A percentile compares a stretch with the other conserved stretches of the same genome.
Conservation (phyloP, 257 asterid genomes). For the Salvia splendens region DNA sequence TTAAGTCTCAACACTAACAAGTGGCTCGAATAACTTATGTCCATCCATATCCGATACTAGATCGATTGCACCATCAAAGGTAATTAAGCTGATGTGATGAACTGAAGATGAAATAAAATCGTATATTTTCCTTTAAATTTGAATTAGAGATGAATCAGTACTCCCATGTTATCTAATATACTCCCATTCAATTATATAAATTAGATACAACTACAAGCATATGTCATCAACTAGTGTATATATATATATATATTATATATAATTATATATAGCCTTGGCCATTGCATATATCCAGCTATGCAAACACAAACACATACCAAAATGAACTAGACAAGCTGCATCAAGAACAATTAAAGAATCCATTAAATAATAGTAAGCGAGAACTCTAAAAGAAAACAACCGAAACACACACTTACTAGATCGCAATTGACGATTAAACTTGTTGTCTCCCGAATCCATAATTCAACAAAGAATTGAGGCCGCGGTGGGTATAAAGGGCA, state of each 20-base stretch:
- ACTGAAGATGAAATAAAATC: background rate
- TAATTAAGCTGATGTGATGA: background rate
- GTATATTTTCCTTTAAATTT: conserved; percentile 4
- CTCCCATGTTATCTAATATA: background rate
- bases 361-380: background rate
- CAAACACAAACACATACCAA: background rate
- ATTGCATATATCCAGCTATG: background rate
- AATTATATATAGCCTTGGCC: no score
- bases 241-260: no score
- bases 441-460: conserved; percentile 65
- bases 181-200: background rate
- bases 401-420: conserved; percentile 42
- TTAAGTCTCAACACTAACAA: conserved; percentile 1
- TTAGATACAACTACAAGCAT: background rate
- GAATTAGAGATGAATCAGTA: background rate
- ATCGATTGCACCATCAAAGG: background rate
- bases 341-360: background rate
- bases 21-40: conserved; percentile 3
- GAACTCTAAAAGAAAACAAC: background rate
- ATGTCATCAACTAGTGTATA: background rate
- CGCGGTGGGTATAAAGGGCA: conserved; percentile 23
- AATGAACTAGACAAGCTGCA: background rate
- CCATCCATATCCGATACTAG: background rate
- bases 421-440: conserved; percentile 61
- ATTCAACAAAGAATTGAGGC: conserved; percentile 22